Evolutionary conservation across 164 flowering plant species (phyloP).

Genomic region (Nymphaea colorata): DNA sequence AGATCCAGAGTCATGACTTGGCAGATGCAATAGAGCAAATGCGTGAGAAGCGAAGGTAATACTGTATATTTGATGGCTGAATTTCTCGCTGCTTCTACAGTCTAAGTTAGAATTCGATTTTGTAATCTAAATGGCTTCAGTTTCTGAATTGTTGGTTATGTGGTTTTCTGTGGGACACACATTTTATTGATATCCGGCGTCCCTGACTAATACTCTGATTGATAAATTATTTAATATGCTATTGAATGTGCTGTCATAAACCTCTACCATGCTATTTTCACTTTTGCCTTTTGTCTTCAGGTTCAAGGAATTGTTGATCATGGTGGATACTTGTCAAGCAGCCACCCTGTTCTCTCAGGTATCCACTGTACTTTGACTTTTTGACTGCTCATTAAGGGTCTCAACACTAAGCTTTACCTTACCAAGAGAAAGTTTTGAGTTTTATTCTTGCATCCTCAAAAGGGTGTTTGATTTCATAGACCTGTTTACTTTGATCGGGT

Average conservation of each 20-base stretch:
- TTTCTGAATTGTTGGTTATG: not conserved
- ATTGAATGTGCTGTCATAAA: not conserved
- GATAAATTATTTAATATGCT: not conserved
- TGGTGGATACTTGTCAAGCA: slow-evolving; percentile 99
- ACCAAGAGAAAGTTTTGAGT: too few species aligned
- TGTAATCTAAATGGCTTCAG: not conserved
- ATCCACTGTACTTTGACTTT: not conserved
- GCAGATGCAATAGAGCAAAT: slow-evolving; percentile 99
- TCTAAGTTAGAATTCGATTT: not conserved
- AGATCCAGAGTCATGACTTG: slow-evolving; percentile 98
- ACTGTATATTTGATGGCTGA: not conserved
- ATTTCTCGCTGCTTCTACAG: not conserved
- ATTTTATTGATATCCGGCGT: not conserved
- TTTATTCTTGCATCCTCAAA: too few species aligned
- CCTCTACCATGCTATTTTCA: not conserved
- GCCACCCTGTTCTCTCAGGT: slow-evolving; percentile 95
- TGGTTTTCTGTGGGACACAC: not conserved
- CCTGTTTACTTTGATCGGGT: too few species aligned
- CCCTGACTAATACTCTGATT: too few species aligned
- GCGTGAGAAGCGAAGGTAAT: slow-evolving; percentile 89
- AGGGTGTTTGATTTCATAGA: too few species aligned
- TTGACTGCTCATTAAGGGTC: too few species aligned
- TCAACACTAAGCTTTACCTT: too few species aligned
- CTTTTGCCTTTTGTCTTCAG: slow-evolving; percentile 17
- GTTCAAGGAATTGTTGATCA: slow-evolving; percentile 92